Conservation (phyloP, 306 rosid species). For the Cucurbita argyrosperma region DNA sequence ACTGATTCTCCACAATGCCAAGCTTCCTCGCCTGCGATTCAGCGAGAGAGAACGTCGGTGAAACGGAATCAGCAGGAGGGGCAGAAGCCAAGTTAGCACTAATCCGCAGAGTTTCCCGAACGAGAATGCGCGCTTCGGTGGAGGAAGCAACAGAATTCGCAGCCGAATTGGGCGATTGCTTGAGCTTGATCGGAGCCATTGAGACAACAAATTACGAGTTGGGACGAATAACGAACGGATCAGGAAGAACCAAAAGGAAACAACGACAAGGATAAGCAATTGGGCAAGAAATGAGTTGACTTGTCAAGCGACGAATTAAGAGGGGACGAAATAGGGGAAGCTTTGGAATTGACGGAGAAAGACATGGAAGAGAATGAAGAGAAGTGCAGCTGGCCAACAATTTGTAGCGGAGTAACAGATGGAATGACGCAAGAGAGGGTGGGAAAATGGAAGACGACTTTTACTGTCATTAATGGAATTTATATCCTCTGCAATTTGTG, state of each 20-base stretch:
- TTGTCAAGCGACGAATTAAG: background rate
- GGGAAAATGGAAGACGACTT: background rate
- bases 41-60: conserved; percentile 3
- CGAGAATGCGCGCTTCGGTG: conserved; percentile 49
- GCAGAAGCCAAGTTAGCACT: conserved; percentile 59
- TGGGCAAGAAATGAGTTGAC: background rate
- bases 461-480: background rate
- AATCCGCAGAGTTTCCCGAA: conserved; percentile 76
- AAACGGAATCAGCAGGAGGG: conserved; percentile 18
- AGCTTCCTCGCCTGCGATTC: conserved; percentile 13
- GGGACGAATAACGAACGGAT: background rate
- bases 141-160: conserved; percentile 18
- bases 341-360: conserved; percentile 8
- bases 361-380: background rate
- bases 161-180: conserved; percentile 29
- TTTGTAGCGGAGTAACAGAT: conserved; percentile 9
- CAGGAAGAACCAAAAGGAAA: background rate
- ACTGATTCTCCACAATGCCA: conserved; percentile 16
- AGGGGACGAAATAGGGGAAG: background rate
- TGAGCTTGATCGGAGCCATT: conserved; percentile 45
- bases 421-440: background rate
- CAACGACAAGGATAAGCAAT: background rate
- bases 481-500: background rate
- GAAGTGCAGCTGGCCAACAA: conserved; percentile 6
- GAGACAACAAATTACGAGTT: background rate